Base-by-base conservation (phyloP, 2,329 filamentous ascomycete species). In the Colletotrichum sp. region DNA sequence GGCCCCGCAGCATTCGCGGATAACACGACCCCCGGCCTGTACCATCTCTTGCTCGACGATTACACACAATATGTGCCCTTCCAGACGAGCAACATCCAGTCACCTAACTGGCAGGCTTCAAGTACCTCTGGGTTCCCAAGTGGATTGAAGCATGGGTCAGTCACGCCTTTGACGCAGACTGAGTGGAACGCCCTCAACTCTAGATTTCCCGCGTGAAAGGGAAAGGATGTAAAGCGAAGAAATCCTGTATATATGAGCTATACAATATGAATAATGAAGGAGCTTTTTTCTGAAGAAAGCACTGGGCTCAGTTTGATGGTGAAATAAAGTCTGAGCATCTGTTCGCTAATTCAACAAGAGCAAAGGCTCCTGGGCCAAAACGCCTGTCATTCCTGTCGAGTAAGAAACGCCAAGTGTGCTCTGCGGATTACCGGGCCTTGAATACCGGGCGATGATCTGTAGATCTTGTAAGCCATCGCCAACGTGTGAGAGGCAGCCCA, bases 61-160 rank as follows among this genome's bases (percentile, higher is more conserved):
- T 87, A 86, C 70, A 84, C 81, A 0, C 78, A 85, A 43, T 90
- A 90, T 68, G 79, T 84, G 4, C 87, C 87, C 1, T 89, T 86
- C 76, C 80, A 88, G 78, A 86, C 83, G 12, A 80, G 79, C 0
- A 80, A 88, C 75, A 83, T 89, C 12, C 77, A 82, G 64, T 76
- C 79, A 1, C 83, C 83, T 1, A 80, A 78, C 18, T 89, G 87
- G 86, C 80, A 78, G 5, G 82, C 80, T 32, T 85, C 84, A 43
- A 81, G 83, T 66, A 79, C 81, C 10, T 78, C 79, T 4, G 82
- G 79, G 1, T 89, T 87, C 70, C 88, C 88, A 3, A 81, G 76
- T 32, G 84, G 85, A 2, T 66, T 89, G 76, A 88, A 88, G 79
- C 88, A 90, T 79, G 88, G 88, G 2, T 87, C 83, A 71, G 85